Base-by-base conservation (phyloP, 345 rosid genomes). In the Eucalyptus grandis region DNA sequence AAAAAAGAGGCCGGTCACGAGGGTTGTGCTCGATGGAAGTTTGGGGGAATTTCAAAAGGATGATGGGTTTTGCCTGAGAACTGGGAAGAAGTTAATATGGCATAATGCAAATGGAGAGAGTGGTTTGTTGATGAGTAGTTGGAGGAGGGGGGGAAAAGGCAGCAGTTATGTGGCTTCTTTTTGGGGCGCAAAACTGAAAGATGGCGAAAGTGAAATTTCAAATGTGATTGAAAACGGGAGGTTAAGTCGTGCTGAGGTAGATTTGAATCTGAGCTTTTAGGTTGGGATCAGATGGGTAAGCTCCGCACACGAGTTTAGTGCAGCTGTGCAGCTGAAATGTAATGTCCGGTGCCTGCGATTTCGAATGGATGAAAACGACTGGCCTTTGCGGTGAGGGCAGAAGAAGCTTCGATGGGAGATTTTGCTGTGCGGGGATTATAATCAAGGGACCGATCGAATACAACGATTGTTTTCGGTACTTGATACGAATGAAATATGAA, bases 61-160 rank as follows among this genome's bases (percentile, higher is more conserved):
- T 30, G 37, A 30, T 30, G 81, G 81, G 22, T 53, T 8, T 34
- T 69, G 43, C 44, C 21, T 9, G 17, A 6, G 46, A 37, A 17
- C 51, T 56, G 88, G 65, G 83, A 17, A 49, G 83, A 17, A 43
- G 17, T n/a, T 34, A 54, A 43, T 85, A 89, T 80, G 53, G 30
- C 22, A n/a, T 13, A 69, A 10, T 27, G 53, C 37, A 47, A 49
- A 54, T 82, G 80, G 90, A 65, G 89, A 72, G 88, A 89, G 53
- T 87, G 89, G 91, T 86, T 90, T 54, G 92, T 47, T 89, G 90
- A 87, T 87, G 89, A 89, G 93, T 54, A 89, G 92, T 93, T 92
- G 72, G 89, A 87, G 46, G 82, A 80, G 17, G 89, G 60, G 60
- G 60, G 62, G 91, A 44, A 72, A 50, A 89, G 88, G 43, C 31